A percentile compares a stretch with the other conserved stretches of the same genome.
Evolutionary conservation across 1,284 basidiomycete species (phyloP).

Genomic region (Athelia sp.): DNA sequence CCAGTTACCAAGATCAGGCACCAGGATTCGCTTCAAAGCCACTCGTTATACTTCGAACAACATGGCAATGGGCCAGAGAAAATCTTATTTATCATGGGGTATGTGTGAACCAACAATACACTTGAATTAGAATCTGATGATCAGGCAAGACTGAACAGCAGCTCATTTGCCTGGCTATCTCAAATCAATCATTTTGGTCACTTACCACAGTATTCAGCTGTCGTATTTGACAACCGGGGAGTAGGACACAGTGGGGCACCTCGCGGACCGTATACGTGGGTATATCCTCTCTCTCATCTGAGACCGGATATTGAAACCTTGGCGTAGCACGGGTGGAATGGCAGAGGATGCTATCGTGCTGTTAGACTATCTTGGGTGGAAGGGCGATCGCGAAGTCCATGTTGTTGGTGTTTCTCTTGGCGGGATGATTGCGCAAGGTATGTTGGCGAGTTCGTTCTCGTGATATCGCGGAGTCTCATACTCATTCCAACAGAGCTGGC

Average conservation of each 20-base stretch:
- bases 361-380: conserved; percentile 75
- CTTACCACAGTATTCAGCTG: conserved; percentile 46
- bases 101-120: conserved; percentile 6
- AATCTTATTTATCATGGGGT: conserved; percentile 72
- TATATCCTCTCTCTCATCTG: conserved; percentile 3
- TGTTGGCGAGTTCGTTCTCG: conserved; percentile 1
- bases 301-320: conserved; percentile 1
- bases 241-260: conserved; percentile 77
- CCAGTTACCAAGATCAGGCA: conserved; percentile 55
- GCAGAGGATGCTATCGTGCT: conserved; percentile 71
- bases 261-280: conserved; percentile 59
- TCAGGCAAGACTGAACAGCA: conserved; percentile 46
- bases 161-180: conserved; percentile 55
- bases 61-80: conserved; percentile 65
- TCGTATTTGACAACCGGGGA: conserved; percentile 88
- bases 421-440: conserved; percentile 83
- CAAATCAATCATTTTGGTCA: conserved; percentile 58
- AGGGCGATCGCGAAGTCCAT: conserved; percentile 52
- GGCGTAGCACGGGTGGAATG: conserved; percentile 68
- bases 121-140: neutral
- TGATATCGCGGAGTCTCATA: conserved; percentile 3
- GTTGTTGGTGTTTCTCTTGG: conserved; percentile 80
- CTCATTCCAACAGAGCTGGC: conserved; percentile 49
- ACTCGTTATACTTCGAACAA: conserved; percentile 73
- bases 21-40: conserved; percentile 52